Evolutionary conservation across 116 monocot genomes (phyloP).

Genomic region (Zostera marina): DNA sequence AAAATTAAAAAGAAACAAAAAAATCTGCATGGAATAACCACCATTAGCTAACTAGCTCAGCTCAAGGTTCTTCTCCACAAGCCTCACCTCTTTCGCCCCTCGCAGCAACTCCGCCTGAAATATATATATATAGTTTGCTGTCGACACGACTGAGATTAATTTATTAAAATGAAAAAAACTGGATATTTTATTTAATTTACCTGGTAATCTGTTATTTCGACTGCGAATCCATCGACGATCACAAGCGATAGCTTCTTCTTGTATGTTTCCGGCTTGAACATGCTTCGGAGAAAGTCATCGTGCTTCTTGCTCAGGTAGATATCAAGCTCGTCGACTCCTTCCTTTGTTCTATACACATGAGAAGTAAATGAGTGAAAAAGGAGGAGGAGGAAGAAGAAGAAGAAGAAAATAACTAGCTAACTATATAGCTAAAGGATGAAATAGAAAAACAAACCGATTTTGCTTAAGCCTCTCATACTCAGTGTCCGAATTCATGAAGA

Average conservation of each 20-base stretch:
- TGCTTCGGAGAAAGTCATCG: constrained; percentile 34
- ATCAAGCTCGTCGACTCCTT: constrained; percentile 23
- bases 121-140: no score
- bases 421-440: background rate
- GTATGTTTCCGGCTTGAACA: constrained; percentile 49
- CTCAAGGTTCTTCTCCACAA: constrained; percentile 94
- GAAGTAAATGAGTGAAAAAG: background rate
- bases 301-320: constrained; percentile 71
- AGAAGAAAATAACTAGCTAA: background rate
- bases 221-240: constrained; percentile 78
- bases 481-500: constrained; percentile 84
- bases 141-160: no score
- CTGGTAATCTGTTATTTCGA: constrained; percentile 64
- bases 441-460: constrained; percentile 23
- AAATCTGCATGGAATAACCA: no score
- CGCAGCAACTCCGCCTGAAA: constrained; percentile 49
- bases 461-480: constrained; percentile 48
- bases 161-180: no score
- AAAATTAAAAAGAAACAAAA: no score
- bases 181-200: constrained; percentile 19
- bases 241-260: constrained; percentile 55
- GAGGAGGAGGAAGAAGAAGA: constrained; percentile 1
- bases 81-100: constrained; percentile 66
- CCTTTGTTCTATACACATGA: constrained; percentile 5
- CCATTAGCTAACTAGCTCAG: constrained; percentile 11